Base-by-base conservation (phyloP, 306 rosid species). In the Corylus avellana region DNA sequence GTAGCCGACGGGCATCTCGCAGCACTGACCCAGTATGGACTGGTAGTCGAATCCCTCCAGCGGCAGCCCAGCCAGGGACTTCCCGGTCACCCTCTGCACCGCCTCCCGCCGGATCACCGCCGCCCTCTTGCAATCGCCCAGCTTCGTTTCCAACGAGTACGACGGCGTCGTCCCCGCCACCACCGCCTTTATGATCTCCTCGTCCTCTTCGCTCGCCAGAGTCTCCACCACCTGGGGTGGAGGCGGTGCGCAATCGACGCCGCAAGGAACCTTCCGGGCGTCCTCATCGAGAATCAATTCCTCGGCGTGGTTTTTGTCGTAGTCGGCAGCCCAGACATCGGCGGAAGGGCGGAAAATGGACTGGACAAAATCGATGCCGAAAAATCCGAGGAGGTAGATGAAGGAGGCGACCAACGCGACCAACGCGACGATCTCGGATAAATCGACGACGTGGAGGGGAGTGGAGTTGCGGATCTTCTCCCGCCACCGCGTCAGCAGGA, bases 1-100 rank as follows among this genome's bases (percentile, higher is more conserved):
- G 32, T 82, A 92, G 1, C 98, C 98, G 2, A 94, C 71, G 18
- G 98, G 98, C 97, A 92, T 91, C 77, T 94, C 98, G 12, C 97
- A 94, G 85, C 98, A 94, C 91, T 94, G 97, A 0, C 97, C 98
- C 72, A 92, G 58, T 22, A 94, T 91, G 0, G 98, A 84, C 1
- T 81, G 94, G 55, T 92, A 94, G 77, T 94, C 89, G 55, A 92
- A 92, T 4, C 94, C 93, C 17, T 91, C 95, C 17, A 89, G 50
- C 0, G 98, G 97, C 25, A 94, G 61, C 14, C 92, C 97, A 4
- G 73, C 25, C 0, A 94, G 82, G 5, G 92, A 91, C 78, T 77
- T 87, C 3, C 92, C 85, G 0, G 91, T 78, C 1, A 74, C 2
- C 66, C 86, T 90, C 84, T 94, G 95, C 73, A 92, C 78, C 2